phyloP scores from a whole-genome alignment of 2,329 filamentous ascomycete species.

The Drechslerella stenobrocha region DNA sequence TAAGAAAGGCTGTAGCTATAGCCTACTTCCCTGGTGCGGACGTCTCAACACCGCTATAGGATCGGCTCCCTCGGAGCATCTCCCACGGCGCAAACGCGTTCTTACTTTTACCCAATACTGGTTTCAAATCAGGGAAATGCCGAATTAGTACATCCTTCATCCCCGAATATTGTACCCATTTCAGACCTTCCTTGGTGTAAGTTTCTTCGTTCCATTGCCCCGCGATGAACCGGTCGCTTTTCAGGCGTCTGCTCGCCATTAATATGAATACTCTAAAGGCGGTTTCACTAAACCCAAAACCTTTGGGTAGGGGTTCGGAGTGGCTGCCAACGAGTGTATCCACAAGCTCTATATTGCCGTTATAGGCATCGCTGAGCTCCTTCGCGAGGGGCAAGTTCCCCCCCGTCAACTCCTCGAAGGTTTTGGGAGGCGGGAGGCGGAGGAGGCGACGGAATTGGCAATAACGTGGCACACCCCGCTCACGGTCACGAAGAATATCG shows the following conservation, averaged over 20 bases:
- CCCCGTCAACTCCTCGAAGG: conserved; percentile 57
- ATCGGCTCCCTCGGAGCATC: conserved; percentile 51
- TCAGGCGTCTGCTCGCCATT: conserved; percentile 58
- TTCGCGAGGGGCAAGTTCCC: conserved; percentile 55
- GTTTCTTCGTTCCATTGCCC: conserved; percentile 56
- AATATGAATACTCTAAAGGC: conserved; percentile 59
- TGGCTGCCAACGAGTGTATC: conserved; percentile 58
- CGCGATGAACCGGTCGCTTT: conserved; percentile 59
- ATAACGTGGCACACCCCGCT: conserved; percentile 59
- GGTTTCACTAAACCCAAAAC: conserved; percentile 60
- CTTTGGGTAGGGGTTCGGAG: conserved; percentile 57
- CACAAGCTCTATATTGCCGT: conserved; percentile 57
- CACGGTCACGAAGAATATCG: conserved; percentile 59
- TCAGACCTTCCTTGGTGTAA: conserved; percentile 57
- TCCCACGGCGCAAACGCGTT: conserved; percentile 56
- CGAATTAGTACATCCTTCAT: conserved; percentile 58
- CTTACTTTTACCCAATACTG: conserved; percentile 53
- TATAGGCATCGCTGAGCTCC: conserved; percentile 56
- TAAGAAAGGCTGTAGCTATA: too few relatives aligned
- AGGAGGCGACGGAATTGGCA: conserved; percentile 58
- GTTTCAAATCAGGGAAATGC: conserved; percentile 58
- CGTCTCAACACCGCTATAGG: conserved; percentile 53
- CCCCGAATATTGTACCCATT: conserved; percentile 57
- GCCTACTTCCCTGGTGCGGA: conserved; percentile 53
- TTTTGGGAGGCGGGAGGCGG: conserved; percentile 55